Conservation (phyloP, 306 rosid genomes). For the Delonix regia region DNA sequence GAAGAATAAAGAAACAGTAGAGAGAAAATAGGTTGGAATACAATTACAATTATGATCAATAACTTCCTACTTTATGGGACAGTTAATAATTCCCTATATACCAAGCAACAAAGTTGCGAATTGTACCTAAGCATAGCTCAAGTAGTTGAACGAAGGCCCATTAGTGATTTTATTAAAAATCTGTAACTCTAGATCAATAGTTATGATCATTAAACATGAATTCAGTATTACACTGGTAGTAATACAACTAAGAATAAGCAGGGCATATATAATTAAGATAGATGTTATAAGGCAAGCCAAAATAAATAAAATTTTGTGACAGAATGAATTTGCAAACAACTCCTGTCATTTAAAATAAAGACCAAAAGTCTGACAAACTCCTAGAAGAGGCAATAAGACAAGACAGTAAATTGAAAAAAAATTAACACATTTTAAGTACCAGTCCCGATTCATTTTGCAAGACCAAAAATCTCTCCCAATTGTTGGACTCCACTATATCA, state of each 20-base stretch:
- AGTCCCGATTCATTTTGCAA: conserved; percentile 85
- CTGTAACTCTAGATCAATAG: background rate
- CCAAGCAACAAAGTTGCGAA: no score
- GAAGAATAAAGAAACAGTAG: no score
- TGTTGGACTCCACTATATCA: conserved; percentile 49
- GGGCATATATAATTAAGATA: conserved; percentile 18
- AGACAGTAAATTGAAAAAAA: conserved; percentile 32
- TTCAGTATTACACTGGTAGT: background rate
- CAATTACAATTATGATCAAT: no score
- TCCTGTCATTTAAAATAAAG: conserved; percentile 4
- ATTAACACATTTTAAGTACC: conserved; percentile 53
- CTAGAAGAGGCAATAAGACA: background rate
- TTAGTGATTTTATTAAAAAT: background rate
- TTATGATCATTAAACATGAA: background rate
- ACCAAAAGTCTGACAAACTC: conserved; percentile 6
- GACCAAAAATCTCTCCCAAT: conserved; percentile 86
- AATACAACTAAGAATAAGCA: background rate
- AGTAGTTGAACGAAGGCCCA: no score
- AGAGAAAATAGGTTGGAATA: no score
- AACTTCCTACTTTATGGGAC: no score
- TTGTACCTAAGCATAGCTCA: no score
- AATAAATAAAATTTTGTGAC: conserved; percentile 18
- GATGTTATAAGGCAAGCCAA: conserved; percentile 3
- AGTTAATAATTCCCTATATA: no score
- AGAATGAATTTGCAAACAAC: conserved; percentile 27